A percentile compares a stretch with the other conserved stretches of the same genome.
Evolutionary conservation across 768 basidiomycete species (phyloP).

Genomic region (Suillus cothurnatus): DNA sequence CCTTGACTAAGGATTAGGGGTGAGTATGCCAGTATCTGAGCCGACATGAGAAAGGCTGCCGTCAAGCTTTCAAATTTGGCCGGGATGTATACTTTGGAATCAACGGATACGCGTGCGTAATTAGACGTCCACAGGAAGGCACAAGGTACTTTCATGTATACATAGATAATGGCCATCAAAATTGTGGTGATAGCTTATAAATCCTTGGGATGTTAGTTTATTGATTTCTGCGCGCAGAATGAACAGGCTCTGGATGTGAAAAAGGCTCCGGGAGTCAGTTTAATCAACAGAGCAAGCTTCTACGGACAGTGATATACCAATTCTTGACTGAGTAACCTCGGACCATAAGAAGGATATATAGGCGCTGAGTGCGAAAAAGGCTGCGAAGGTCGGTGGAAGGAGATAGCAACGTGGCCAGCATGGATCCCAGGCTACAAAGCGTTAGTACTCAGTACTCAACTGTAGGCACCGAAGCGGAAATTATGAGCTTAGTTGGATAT

Average conservation of each 20-base stretch:
- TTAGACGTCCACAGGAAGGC: neutral
- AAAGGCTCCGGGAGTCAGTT: neutral
- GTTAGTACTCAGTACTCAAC: neutral
- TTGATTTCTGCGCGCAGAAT: neutral
- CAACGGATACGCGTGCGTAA: neutral
- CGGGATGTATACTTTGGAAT: neutral
- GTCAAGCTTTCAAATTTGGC: neutral
- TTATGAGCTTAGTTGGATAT: neutral
- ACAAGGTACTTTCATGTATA: neutral
- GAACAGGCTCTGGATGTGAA: neutral
- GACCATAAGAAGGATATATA: neutral
- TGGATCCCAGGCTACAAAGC: neutral
- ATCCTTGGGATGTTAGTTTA: neutral
- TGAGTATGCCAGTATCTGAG: neutral
- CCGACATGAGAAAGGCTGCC: constrained; percentile 1
- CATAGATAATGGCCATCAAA: neutral
- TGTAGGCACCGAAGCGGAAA: constrained; percentile 4
- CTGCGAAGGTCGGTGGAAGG: neutral
- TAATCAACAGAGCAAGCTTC: neutral
- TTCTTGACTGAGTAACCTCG: neutral
- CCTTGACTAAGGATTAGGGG: constrained; percentile 1
- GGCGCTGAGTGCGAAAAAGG: neutral
- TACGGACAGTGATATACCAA: neutral
- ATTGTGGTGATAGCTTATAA: neutral
- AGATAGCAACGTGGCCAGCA: neutral